Percentiles rank a stretch among this genome's conserved stretches.
Evolutionary conservation across 441 rosid species (phyloP).

Genomic region (Euphorbia corollata): DNA sequence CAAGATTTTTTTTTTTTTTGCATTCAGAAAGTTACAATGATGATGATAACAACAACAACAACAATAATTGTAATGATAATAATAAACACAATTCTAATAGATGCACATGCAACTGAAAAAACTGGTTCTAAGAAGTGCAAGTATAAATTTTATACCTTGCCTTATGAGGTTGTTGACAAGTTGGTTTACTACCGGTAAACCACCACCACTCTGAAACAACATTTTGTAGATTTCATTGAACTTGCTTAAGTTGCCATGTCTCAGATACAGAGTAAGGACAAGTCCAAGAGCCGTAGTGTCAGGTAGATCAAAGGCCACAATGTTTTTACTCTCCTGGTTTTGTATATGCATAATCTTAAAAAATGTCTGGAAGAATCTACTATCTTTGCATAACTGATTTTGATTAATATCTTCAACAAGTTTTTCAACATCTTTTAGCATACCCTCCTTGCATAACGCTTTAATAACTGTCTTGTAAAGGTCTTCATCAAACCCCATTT

Average conservation of each 20-base stretch:
- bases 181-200: conserved; percentile 45
- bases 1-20: conserved; percentile 7
- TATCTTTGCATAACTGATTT: conserved; percentile 32
- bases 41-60: too few relatives aligned
- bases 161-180: conserved; percentile 39
- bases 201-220: conserved; percentile 43
- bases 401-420: conserved; percentile 43
- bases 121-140: background rate
- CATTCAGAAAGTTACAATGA: background rate
- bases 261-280: conserved; percentile 45
- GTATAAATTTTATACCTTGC: conserved; percentile 40
- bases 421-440: conserved; percentile 44
- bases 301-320: conserved; percentile 27
- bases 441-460: conserved; percentile 56
- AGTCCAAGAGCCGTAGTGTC: conserved; percentile 50
- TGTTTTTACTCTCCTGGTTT: conserved; percentile 20
- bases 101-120: conserved; percentile 1
- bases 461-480: conserved; percentile 48
- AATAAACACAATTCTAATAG: background rate
- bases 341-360: conserved; percentile 30
- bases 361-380: conserved; percentile 54
- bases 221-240: conserved; percentile 39
- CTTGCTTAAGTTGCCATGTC: conserved; percentile 30
- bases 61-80: background rate
- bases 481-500: conserved; percentile 47